Evolutionary conservation across 2,329 filamentous ascomycete genomes (phyloP), one percentile per base, ranked within the genome.

Genomic region (Fusarium tanahbumbuense): DNA sequence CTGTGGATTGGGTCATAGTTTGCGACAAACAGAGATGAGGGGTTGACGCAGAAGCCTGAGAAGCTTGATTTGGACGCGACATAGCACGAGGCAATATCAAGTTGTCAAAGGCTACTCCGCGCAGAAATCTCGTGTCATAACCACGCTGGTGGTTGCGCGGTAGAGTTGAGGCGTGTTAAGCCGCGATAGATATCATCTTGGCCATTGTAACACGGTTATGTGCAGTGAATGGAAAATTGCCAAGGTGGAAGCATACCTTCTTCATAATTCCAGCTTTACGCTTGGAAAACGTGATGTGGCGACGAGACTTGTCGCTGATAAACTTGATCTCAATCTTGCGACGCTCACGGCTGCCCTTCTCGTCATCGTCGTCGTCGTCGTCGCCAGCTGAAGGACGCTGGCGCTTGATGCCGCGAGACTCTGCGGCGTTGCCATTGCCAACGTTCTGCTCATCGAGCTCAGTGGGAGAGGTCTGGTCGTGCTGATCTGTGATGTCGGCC

Each of bases 291-390:
- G 96, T 98, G 81, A 98, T 99, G 86, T 99, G 96, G 70, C 96
- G 92, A 84, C 96, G 94, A 84, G 95, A 98, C 87, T 99, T 99
- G 85, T 99, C 96, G 83, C 94, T 95, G 83, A 99, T 99, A 85
- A 99, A 99, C 88, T 99, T 99, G 86, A 99, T 99, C 84, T 99
- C 96, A 78, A 99, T 99, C 92, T 99, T 99, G 85, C 96, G 91
- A 80, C 96, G 92, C 88, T 98, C 96, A 83, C 96, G 94, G 79
- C 94, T 94, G 70, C 93, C 93, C 89, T 98, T 98, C 82, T 98
- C 95, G 76, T 97, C 94, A 76, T 98, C 94, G 72, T 98, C 96
- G 73, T 98, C 95, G 74, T 98, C 96, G 79, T 98, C 96, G 80
- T 98, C 95, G 77, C 91, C 90, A 56, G 90, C 88, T 75, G 92